phyloP scores from a whole-genome alignment of 2,329 filamentous ascomycete genomes.

The Colletotrichum aenigma region DNA sequence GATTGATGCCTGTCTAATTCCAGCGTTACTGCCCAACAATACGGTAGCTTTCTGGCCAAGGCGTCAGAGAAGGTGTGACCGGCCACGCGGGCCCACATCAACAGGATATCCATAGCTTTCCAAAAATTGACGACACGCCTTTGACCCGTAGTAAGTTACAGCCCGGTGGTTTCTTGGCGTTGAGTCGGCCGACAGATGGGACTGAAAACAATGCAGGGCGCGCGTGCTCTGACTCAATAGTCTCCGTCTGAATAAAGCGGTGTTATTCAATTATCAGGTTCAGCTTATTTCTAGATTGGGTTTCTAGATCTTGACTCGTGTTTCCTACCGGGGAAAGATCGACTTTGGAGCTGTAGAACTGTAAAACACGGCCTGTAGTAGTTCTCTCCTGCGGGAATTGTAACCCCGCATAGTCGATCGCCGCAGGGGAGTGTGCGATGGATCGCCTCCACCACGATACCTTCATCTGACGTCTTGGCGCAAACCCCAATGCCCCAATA shows the following conservation, averaged over 20 bases:
- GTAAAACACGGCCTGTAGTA: not conserved
- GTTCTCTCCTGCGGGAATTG: not conserved
- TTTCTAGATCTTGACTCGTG: not conserved
- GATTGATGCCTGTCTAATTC: not conserved
- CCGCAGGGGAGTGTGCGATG: not conserved
- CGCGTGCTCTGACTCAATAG: not conserved
- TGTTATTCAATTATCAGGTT: not conserved
- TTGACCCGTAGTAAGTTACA: not conserved
- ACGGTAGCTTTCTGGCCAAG: not conserved
- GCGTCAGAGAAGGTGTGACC: not conserved
- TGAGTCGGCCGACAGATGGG: not conserved
- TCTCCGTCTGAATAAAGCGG: not conserved
- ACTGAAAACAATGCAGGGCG: not conserved
- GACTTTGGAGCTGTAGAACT: not conserved
- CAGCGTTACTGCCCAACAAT: not conserved
- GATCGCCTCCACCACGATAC: not conserved
- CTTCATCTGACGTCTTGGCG: not conserved
- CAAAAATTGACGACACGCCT: not conserved
- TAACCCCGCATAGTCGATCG: not conserved
- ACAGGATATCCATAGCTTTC: not conserved
- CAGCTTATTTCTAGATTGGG: not conserved
- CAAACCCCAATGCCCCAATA: not conserved
- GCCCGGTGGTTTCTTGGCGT: not conserved
- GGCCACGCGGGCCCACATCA: not conserved
- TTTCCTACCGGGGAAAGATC: not conserved